Evolutionary conservation across 202 grass and related monocot genomes (phyloP).

Genomic region (Eragrostis tef): DNA sequence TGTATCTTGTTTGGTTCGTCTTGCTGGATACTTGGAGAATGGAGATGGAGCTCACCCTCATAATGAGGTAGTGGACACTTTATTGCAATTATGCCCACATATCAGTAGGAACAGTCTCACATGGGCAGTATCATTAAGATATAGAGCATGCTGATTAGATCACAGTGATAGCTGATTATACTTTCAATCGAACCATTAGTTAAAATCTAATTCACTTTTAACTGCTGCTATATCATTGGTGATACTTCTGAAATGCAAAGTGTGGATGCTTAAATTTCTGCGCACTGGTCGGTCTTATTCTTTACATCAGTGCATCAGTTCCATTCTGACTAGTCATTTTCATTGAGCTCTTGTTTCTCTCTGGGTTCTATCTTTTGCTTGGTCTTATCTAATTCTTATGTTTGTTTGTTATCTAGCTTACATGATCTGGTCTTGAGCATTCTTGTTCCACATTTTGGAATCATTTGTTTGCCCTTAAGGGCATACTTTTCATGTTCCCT

Average conservation of each 20-base stretch:
- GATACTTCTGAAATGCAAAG: background rate
- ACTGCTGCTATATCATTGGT: background rate
- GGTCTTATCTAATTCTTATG: constrained; percentile 51
- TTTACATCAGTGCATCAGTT: constrained; percentile 42
- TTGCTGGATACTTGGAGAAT: constrained; percentile 50
- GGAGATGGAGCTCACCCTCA: constrained; percentile 5
- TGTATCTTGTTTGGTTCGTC: constrained; percentile 40
- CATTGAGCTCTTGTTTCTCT: constrained; percentile 29
- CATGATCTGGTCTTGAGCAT: constrained; percentile 39
- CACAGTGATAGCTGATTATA: background rate
- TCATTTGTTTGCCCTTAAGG: constrained; percentile 35
- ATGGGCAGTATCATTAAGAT: constrained; percentile 36
- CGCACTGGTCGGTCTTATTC: constrained; percentile 13
- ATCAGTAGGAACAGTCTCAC: constrained; percentile 35
- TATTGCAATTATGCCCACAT: constrained; percentile 37
- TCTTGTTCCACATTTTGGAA: constrained; percentile 44
- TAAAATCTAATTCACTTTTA: constrained; percentile 4
- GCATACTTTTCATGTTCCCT: constrained; percentile 43
- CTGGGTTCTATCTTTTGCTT: constrained; percentile 51
- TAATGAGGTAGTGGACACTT: constrained; percentile 44
- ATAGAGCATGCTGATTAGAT: constrained; percentile 23
- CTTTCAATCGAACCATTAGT: constrained; percentile 16
- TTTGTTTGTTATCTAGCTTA: constrained; percentile 40
- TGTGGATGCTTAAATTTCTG: constrained; percentile 12
- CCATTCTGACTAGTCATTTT: constrained; percentile 50